A percentile compares a stretch with the other conserved stretches of the same genome.
These are phyloP conservation scores for Triticum timopheevii DNA, from an alignment of 176 grass and related monocot species.

Conservation along the genomic window DNA sequence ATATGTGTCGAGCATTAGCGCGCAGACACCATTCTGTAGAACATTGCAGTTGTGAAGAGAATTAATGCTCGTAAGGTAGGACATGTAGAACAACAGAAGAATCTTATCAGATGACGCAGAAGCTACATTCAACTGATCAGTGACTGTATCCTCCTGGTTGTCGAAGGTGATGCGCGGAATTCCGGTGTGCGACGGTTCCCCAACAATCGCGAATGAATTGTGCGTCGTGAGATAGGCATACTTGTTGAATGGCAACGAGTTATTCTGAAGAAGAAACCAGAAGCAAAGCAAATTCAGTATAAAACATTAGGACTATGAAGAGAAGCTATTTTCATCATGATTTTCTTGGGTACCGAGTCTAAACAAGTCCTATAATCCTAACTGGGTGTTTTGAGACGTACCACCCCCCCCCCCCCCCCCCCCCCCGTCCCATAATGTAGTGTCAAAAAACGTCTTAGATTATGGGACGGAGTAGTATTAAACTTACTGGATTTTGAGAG, in stretches of 20 bases:
- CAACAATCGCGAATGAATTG: slow-evolving; percentile 74
- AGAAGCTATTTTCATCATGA: neutral
- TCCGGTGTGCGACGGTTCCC: slow-evolving; percentile 90
- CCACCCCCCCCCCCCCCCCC: too few relatives aligned
- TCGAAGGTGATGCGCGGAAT: slow-evolving; percentile 77
- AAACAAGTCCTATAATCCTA: neutral
- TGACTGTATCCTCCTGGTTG: slow-evolving; percentile 87
- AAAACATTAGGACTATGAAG: neutral
- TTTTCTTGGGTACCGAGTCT: neutral
- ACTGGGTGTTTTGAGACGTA: neutral
- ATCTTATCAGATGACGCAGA: neutral
- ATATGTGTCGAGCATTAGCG: slow-evolving; percentile 90
- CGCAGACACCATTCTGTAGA: slow-evolving; percentile 78
- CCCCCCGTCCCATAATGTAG: too few relatives aligned
- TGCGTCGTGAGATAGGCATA: slow-evolving; percentile 96
- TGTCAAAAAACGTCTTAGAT: too few relatives aligned
- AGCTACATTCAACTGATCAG: slow-evolving; percentile 76
- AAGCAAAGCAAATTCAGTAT: slow-evolving; percentile 16
- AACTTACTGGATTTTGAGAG: neutral
- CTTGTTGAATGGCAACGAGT: slow-evolving; percentile 94
- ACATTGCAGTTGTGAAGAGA: neutral
- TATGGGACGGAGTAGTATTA: neutral
- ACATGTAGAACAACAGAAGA: neutral
- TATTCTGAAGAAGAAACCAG: slow-evolving; percentile 55
- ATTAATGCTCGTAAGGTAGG: neutral